Conservation (phyloP, 1,284 basidiomycete species). For the Cystobasidium slooffiae region DNA sequence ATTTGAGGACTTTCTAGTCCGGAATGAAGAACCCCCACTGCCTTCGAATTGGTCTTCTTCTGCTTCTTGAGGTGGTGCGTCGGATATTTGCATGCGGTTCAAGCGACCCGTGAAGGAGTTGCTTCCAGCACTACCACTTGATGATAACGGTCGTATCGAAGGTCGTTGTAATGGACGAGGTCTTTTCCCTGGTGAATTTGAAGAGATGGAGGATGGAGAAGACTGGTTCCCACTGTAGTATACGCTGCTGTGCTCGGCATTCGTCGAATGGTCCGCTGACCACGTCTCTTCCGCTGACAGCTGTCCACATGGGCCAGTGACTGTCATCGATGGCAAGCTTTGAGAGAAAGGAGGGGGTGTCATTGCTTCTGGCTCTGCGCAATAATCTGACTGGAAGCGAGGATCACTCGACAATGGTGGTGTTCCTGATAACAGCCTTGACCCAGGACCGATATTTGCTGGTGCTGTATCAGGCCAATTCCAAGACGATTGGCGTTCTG, state of each 20-base stretch:
- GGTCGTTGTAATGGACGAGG: background rate
- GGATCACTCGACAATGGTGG: background rate
- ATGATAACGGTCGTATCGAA: background rate
- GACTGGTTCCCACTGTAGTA: background rate
- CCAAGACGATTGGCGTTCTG: background rate
- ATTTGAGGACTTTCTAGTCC: conserved; percentile 1
- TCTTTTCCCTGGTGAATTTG: background rate
- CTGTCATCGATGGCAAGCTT: background rate
- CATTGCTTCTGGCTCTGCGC: background rate
- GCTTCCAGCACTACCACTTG: conserved; percentile 1
- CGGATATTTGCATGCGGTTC: background rate
- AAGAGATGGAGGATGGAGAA: background rate
- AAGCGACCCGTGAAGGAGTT: background rate
- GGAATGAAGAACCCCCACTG: background rate
- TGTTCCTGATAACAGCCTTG: background rate
- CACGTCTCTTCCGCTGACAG: conserved; percentile 1
- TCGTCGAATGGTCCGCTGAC: background rate
- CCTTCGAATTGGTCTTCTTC: no score
- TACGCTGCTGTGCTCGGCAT: background rate
- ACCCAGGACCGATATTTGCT: background rate
- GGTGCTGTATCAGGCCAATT: conserved; percentile 2
- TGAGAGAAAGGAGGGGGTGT: background rate
- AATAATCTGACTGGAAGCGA: background rate
- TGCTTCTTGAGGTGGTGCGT: background rate
- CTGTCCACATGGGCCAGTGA: conserved; percentile 1